A percentile compares a stretch with the other conserved stretches of the same genome.
Evolutionary conservation across 2,329 filamentous ascomycete species (phyloP).

Genomic region (Westerdykella sp.): DNA sequence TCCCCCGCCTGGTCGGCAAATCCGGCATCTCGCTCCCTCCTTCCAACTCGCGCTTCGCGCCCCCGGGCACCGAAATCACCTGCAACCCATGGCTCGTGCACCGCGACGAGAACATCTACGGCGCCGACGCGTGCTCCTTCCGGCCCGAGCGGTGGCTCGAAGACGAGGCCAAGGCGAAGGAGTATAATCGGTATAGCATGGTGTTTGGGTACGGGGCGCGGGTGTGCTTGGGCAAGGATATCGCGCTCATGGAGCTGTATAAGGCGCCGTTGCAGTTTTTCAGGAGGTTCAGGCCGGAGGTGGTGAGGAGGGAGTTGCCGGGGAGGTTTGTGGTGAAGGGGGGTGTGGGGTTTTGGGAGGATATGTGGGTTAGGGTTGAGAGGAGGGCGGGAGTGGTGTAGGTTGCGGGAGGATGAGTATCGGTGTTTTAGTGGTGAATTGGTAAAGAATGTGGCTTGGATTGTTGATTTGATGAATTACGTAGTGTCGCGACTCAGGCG

Average conservation of each 20-base stretch:
- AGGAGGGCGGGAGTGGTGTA: constrained; percentile 6
- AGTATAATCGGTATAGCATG: constrained; percentile 46
- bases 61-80: constrained; percentile 23
- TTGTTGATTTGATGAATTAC: no score
- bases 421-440: no score
- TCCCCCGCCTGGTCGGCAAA: constrained; percentile 42
- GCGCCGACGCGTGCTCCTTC: constrained; percentile 23
- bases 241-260: constrained; percentile 50
- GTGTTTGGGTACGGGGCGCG: constrained; percentile 47
- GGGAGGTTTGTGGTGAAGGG: constrained; percentile 39
- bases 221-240: constrained; percentile 45
- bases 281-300: constrained; percentile 32
- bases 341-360: constrained; percentile 39
- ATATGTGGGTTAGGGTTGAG: constrained; percentile 37
- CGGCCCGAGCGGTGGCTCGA: constrained; percentile 28
- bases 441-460: no score
- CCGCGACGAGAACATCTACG: constrained; percentile 24
- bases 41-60: constrained; percentile 23
- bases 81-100: constrained; percentile 28
- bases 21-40: constrained; percentile 25
- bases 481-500: no score
- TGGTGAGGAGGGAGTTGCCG: constrained; percentile 24
- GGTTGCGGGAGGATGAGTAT: not conserved
- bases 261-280: constrained; percentile 42
- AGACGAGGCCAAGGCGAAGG: constrained; percentile 34